phyloP scores from a whole-genome alignment of 306 rosid genomes.

The Gastrolobium bilobum region DNA sequence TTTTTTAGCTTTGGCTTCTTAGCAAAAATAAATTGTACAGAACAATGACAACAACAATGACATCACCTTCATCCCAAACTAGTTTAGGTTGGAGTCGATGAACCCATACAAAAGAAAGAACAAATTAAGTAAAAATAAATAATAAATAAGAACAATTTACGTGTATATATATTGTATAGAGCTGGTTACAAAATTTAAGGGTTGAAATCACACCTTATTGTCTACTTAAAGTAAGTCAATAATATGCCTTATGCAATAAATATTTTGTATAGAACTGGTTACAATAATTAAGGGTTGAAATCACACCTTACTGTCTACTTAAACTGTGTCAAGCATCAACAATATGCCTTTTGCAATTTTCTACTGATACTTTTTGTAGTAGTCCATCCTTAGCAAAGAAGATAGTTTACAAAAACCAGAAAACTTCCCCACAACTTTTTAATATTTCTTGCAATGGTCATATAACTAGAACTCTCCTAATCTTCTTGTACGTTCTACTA shows the following conservation, averaged over 20 bases:
- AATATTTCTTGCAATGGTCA: not conserved
- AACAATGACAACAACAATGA: too few species aligned
- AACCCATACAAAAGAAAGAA: too few species aligned
- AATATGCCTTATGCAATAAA: too few species aligned
- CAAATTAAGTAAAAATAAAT: too few species aligned
- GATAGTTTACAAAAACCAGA: slow-evolving; percentile 9
- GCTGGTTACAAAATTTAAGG: slow-evolving; percentile 24
- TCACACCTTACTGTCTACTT: slow-evolving; percentile 20
- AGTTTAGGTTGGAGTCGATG: too few species aligned
- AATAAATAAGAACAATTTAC: too few species aligned
- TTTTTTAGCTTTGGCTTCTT: slow-evolving; percentile 1
- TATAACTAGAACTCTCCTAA: not conserved
- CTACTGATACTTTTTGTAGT: not conserved
- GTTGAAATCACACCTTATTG: slow-evolving; percentile 26
- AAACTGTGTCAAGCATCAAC: not conserved
- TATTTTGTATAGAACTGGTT: slow-evolving; percentile 23
- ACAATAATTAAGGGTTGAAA: slow-evolving; percentile 38
- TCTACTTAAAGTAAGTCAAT: too few species aligned
- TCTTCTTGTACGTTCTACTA: slow-evolving; percentile 11
- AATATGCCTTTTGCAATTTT: slow-evolving; percentile 9
- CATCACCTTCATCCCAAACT: too few species aligned
- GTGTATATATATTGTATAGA: slow-evolving; percentile 26
- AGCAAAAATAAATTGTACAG: slow-evolving; percentile 21
- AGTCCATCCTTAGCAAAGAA: not conserved
- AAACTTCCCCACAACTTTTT: not conserved